A percentile compares a stretch with the other conserved stretches of the same genome.
phyloP scores from a whole-genome alignment of 805 yeast species.

The Metschnikowia arizonensis region DNA sequence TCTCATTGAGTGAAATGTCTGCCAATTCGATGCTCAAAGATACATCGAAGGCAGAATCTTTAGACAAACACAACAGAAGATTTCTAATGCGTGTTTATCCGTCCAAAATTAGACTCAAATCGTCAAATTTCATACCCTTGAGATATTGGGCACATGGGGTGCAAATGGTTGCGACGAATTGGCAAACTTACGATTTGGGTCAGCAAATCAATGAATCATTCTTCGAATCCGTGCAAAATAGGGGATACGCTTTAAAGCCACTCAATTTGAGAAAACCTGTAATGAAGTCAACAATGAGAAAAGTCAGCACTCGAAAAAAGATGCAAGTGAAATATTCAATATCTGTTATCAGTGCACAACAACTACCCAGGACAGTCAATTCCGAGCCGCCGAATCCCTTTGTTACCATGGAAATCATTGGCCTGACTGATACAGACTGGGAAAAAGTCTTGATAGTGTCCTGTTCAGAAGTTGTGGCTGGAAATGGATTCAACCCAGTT shows the following conservation, averaged over 20 bases:
- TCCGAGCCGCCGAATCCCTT: slow-evolving; percentile 53
- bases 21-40: slow-evolving; percentile 63
- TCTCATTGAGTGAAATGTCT: slow-evolving; percentile 78
- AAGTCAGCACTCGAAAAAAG: slow-evolving; percentile 6
- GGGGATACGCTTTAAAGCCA: slow-evolving; percentile 84
- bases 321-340: slow-evolving; percentile 21
- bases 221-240: slow-evolving; percentile 54
- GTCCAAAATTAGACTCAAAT: slow-evolving; percentile 66
- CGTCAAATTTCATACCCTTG: slow-evolving; percentile 79
- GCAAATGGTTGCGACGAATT: slow-evolving; percentile 94
- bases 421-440: slow-evolving; percentile 33
- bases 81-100: slow-evolving; percentile 87
- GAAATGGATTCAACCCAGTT: slow-evolving; percentile 83
- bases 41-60: slow-evolving; percentile 46
- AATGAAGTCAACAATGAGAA: slow-evolving; percentile 21
- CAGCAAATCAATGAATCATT: slow-evolving; percentile 84
- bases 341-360: slow-evolving; percentile 73
- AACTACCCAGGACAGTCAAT: slow-evolving; percentile 52
- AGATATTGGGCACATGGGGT: slow-evolving; percentile 79
- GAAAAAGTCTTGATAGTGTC: slow-evolving; percentile 9
- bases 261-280: slow-evolving; percentile 34
- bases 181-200: slow-evolving; percentile 91
- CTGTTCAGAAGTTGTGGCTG: slow-evolving; percentile 33
- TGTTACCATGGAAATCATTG: slow-evolving; percentile 57
- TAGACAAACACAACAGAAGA: slow-evolving; percentile 72